These are phyloP conservation scores for Zygnema circumcarinatum DNA, from an alignment of 139 green algal species.

Conservation along the genomic window DNA sequence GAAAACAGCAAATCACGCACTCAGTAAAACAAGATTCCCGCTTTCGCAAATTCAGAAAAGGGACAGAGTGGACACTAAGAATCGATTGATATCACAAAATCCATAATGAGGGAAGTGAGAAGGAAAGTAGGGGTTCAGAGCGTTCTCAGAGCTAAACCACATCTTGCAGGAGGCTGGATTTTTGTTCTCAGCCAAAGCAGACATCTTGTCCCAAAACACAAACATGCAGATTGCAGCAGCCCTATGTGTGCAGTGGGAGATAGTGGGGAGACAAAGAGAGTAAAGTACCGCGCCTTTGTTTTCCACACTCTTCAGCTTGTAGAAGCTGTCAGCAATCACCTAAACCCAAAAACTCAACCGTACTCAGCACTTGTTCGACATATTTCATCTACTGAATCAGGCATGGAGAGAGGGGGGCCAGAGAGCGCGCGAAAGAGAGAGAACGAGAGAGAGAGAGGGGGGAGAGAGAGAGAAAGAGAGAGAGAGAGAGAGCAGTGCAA, in stretches of 20 bases:
- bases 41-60: background rate
- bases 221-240: background rate
- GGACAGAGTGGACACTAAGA: background rate
- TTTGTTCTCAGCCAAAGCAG: too few relatives aligned
- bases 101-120: background rate
- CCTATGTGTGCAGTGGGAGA: background rate
- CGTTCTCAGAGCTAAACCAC: too few relatives aligned
- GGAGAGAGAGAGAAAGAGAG: too few relatives aligned
- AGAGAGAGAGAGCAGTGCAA: background rate
- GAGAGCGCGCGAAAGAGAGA: too few relatives aligned
- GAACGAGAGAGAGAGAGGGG: too few relatives aligned
- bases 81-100: background rate
- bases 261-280: background rate
- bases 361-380: too few relatives aligned
- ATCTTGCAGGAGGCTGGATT: too few relatives aligned
- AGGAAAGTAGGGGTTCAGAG: too few relatives aligned
- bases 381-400: too few relatives aligned
- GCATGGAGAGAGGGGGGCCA: too few relatives aligned
- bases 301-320: slow-evolving; percentile 39
- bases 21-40: background rate
- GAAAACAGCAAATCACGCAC: background rate
- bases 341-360: background rate
- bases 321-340: slow-evolving; percentile 30
- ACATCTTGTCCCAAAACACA: background rate
- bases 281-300: slow-evolving; percentile 36